Evolutionary conservation across 1,284 basidiomycete genomes (phyloP).

Genomic region (Fomitopsis pinicola): DNA sequence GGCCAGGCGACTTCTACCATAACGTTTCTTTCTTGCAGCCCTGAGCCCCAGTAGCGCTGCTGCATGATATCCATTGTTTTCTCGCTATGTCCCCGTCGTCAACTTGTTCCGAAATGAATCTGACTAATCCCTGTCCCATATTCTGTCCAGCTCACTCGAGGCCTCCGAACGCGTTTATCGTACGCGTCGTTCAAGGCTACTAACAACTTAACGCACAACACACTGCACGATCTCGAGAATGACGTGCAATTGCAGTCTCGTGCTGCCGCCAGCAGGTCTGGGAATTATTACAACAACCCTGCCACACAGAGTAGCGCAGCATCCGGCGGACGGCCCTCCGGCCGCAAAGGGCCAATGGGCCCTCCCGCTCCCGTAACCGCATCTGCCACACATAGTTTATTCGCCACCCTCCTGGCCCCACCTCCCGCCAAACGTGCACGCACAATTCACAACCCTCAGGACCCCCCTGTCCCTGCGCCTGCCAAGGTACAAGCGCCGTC

Average conservation of each 20-base stretch:
- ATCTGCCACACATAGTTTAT: constrained; percentile 54
- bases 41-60: not conserved
- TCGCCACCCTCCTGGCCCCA: constrained; percentile 67
- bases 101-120: constrained; percentile 17
- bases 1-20: not conserved
- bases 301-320: constrained; percentile 37
- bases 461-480: constrained; percentile 62
- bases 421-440: constrained; percentile 70
- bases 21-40: not conserved
- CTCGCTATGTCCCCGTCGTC: not conserved
- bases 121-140: constrained; percentile 30
- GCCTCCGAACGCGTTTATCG: constrained; percentile 67
- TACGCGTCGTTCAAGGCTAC: constrained; percentile 79
- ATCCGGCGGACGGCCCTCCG: constrained; percentile 23
- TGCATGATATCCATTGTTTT: not conserved
- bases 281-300: constrained; percentile 46
- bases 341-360: constrained; percentile 41
- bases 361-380: constrained; percentile 39
- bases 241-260: constrained; percentile 41
- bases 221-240: constrained; percentile 64
- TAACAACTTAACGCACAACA: constrained; percentile 60
- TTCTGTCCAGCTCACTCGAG: constrained; percentile 62
- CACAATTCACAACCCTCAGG: constrained; percentile 66
- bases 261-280: constrained; percentile 52
- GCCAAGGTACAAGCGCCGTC: constrained; percentile 22